phyloP scores from a whole-genome alignment of 2,329 filamentous ascomycete species.

The Neoscytalidium dimidiatum region DNA sequence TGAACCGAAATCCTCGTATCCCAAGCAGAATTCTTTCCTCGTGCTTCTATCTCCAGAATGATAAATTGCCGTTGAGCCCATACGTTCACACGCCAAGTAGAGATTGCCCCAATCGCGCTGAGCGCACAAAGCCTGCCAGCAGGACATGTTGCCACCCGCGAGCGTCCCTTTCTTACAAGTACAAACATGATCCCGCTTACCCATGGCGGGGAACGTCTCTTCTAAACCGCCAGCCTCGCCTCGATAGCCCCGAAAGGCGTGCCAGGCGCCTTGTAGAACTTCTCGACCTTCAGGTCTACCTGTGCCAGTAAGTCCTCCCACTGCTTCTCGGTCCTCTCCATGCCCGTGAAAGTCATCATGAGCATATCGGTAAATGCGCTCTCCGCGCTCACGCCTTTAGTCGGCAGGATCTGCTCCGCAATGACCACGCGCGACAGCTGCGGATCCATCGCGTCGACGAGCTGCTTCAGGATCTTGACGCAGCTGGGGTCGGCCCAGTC shows the following conservation, averaged over 20 bases:
- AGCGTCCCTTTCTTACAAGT: too few relatives aligned
- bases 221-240: background rate
- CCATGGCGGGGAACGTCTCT: background rate
- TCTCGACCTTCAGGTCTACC: conserved; percentile 23
- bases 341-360: conserved; percentile 39
- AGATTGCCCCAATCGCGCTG: too few relatives aligned
- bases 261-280: conserved; percentile 15
- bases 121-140: too few relatives aligned
- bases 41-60: too few relatives aligned
- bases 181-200: too few relatives aligned
- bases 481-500: conserved; percentile 40
- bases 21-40: too few relatives aligned
- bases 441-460: conserved; percentile 33
- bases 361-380: conserved; percentile 37
- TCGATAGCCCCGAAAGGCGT: conserved; percentile 21
- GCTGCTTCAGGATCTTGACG: conserved; percentile 35
- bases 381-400: conserved; percentile 31
- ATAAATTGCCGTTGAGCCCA: too few relatives aligned
- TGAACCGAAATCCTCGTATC: too few relatives aligned
- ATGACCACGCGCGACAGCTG: conserved; percentile 38
- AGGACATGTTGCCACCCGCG: too few relatives aligned
- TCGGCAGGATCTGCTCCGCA: conserved; percentile 38
- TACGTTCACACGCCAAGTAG: too few relatives aligned
- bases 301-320: conserved; percentile 22
- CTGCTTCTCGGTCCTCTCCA: conserved; percentile 22